phyloP scores from a whole-genome alignment of 176 grass and related monocot genomes.

The Canna indica region DNA sequence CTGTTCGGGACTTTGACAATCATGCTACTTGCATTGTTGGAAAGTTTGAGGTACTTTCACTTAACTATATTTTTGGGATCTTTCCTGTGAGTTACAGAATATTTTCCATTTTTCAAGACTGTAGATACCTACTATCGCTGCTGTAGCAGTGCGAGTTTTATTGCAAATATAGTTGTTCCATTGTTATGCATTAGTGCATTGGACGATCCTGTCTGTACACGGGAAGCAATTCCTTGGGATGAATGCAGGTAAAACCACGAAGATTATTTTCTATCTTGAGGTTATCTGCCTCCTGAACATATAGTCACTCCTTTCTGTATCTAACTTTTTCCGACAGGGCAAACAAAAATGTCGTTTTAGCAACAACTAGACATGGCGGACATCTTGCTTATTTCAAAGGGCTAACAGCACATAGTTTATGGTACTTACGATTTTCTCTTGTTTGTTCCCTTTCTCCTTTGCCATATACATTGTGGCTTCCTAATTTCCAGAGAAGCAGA shows the following conservation, averaged over 20 bases:
- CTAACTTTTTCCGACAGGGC: conserved; percentile 33
- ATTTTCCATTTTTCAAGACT: conserved; percentile 45
- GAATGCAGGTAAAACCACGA: conserved; percentile 65
- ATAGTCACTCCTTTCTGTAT: neutral
- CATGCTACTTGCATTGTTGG: conserved; percentile 75
- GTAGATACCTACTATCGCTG: conserved; percentile 96
- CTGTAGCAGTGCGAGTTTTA: conserved; percentile 76
- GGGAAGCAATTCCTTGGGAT: conserved; percentile 92
- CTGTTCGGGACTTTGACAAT: conserved; percentile 87
- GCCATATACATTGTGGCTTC: neutral
- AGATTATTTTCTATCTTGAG: neutral
- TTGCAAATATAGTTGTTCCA: conserved; percentile 66
- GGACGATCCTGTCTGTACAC: conserved; percentile 95
- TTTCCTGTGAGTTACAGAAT: neutral
- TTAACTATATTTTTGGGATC: neutral
- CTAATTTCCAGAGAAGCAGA: neutral
- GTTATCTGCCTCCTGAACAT: neutral
- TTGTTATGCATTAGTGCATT: conserved; percentile 88
- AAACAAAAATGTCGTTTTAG: conserved; percentile 92
- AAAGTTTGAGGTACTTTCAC: conserved; percentile 67
- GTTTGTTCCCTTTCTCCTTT: neutral
- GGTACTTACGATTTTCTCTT: conserved; percentile 31
- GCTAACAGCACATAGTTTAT: conserved; percentile 58
- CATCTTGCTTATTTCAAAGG: conserved; percentile 96
- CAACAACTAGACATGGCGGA: conserved; percentile 81